These are phyloP conservation scores for Aspergillus versicolor DNA, from an alignment of 2,329 filamentous ascomycete genomes.

Conservation along the genomic window DNA sequence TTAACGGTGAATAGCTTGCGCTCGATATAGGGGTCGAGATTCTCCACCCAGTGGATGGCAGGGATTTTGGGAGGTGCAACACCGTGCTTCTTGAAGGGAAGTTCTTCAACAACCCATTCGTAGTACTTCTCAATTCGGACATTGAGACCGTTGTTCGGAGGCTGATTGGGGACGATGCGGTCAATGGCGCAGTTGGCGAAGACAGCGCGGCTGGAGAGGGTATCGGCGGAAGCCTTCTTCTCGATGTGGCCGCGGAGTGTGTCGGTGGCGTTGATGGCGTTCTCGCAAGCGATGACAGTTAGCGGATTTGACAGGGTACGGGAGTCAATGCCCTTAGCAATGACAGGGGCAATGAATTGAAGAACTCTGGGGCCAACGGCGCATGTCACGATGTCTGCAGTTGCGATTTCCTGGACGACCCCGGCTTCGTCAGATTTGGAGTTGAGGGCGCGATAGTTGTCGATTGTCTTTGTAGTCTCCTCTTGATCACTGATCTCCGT, in stretches of 20 bases:
- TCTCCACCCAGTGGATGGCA: conserved; percentile 88
- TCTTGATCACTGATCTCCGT: conserved; percentile 88
- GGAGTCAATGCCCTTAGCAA: conserved; percentile 87
- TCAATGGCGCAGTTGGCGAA: conserved; percentile 99
- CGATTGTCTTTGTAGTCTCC: conserved; percentile 77
- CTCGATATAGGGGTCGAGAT: conserved; percentile 95
- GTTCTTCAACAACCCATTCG: conserved; percentile 94
- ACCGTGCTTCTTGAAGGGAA: conserved; percentile 71
- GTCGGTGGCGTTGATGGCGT: conserved; percentile 92
- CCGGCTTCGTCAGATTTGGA: conserved; percentile 80
- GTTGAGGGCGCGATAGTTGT: conserved; percentile 97
- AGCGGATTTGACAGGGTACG: conserved; percentile 68
- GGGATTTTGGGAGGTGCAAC: conserved; percentile 69
- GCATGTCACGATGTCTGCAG: conserved; percentile 90
- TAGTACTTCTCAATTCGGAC: conserved; percentile 98
- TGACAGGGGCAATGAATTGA: conserved; percentile 92
- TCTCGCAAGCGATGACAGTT: conserved; percentile 96
- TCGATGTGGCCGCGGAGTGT: conserved; percentile 81
- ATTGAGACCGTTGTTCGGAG: conserved; percentile 74
- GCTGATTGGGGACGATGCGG: conserved; percentile 93
- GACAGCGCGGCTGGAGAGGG: conserved; percentile 71
- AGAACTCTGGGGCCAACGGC: conserved; percentile 95
- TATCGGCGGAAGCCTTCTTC: conserved; percentile 66
- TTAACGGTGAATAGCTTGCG: conserved; percentile 99
- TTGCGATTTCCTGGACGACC: conserved; percentile 79